Base-by-base conservation (phyloP, 2,329 filamentous ascomycete species). In the Parastagonospora avenae region DNA sequence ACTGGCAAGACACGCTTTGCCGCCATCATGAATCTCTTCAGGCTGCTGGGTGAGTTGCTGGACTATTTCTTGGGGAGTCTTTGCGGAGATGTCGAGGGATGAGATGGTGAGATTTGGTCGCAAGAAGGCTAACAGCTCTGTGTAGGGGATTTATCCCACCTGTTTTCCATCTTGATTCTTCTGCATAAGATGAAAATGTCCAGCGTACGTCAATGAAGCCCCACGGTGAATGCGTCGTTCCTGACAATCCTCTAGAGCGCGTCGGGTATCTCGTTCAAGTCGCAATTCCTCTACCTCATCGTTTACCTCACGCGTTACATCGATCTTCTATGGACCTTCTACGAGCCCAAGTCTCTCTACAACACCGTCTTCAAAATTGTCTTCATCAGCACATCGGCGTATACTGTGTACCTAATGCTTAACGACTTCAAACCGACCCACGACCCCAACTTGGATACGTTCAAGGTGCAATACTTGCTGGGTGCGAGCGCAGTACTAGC, bases 361-460 rank as follows among this genome's bases (percentile, higher is more conserved):
- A 97, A 97, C 79, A 88, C 94, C 54, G 77, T 91, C 68, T 97
- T 97, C 82, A 99, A 99, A 77, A 85, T 97, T 71, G 83, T 97
- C 72, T 99, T 97, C 82, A 92, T 99, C 74, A 82, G 80, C 59
- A 88, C 91, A 19, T 92, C 95, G 57, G 86, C 88, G 58, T 99
- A 99, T 81, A 96, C 92, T 68, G 86, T 99, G 74, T 97, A 97
- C 79, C 86, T 97, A 63, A 99, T 99, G 94, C 89, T 94, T 56
- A 95, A 91, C 65, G 90, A 93, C 68, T 99, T 94, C 85, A 96
- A 95, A 77, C 93, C 94, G 24, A 97, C 94, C 30, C 93, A 96
- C 78, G 94, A 99, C 71, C 91, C 93, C 47, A 96, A 96, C 72
- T 85, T 95, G 72, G 94, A 99, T 74, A 99, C 94, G 4, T 97